Conservation (phyloP, 495 filamentous ascomycete species). For the Thermothielavioides terrestris region DNA sequence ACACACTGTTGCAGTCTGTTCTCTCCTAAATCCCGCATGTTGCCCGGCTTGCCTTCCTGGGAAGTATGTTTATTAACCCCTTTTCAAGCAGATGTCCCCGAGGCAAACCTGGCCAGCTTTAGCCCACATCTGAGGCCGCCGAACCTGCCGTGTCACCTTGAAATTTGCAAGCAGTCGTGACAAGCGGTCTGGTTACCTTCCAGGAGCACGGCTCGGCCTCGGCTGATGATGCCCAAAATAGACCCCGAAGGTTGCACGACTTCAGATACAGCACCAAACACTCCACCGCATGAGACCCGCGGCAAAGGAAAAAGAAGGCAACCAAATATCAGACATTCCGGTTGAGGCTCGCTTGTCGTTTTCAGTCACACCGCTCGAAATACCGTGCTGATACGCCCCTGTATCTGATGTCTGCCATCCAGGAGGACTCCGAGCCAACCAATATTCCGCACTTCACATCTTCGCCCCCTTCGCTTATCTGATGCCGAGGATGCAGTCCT, state of each 20-base stretch:
- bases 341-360: background rate
- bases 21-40: constrained; percentile 2
- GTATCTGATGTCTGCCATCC: too few relatives aligned
- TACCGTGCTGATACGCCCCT: too few relatives aligned
- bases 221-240: background rate
- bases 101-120: background rate
- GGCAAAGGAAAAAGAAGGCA: background rate
- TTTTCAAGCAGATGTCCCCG: background rate
- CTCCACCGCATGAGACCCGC: background rate
- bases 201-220: background rate
- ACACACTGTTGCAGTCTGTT: background rate
- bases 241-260: background rate
- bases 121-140: too few relatives aligned
- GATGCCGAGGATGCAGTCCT: background rate
- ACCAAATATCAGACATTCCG: background rate
- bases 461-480: constrained; percentile 1
- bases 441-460: background rate
- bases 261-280: background rate
- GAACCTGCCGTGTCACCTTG: too few relatives aligned
- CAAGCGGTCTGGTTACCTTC: too few relatives aligned
- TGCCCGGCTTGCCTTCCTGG: background rate
- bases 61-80: too few relatives aligned
- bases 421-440: background rate
- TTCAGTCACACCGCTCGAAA: too few relatives aligned
- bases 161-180: too few relatives aligned